A percentile compares a stretch with the other conserved stretches of the same genome.
Evolutionary conservation across 371 early-diverging fungal genomes (phyloP).

Genomic region (Rhizopus stolonifer): DNA sequence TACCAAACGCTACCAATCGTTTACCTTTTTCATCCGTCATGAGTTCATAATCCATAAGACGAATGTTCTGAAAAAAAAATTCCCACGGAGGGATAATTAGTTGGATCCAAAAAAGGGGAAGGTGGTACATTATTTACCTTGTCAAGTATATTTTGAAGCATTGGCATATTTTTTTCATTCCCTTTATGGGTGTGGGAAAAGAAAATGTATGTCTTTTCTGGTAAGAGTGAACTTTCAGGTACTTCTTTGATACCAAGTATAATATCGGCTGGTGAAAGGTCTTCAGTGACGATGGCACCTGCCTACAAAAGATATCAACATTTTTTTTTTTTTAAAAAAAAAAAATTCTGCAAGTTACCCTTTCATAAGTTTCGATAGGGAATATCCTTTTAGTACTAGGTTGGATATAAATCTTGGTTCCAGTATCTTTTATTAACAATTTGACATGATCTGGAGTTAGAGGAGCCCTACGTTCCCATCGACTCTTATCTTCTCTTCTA

Average conservation of each 20-base stretch:
- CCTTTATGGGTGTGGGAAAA: slow-evolving; percentile 99
- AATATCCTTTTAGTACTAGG: slow-evolving; percentile 92
- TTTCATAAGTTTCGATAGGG: slow-evolving; percentile 74
- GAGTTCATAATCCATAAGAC: slow-evolving; percentile 94
- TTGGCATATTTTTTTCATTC: slow-evolving; percentile 89
- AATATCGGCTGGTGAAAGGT: slow-evolving; percentile 85
- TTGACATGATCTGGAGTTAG: slow-evolving; percentile 80
- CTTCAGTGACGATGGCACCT: slow-evolving; percentile 87
- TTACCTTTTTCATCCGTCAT: slow-evolving; percentile 77
- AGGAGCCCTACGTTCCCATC: slow-evolving; percentile 94
- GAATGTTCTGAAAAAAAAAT: slow-evolving; percentile 64
- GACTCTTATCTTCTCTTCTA: slow-evolving; percentile 93
- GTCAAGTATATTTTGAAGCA: slow-evolving; percentile 84
- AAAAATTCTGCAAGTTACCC: slow-evolving; percentile 45
- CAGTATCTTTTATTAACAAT: slow-evolving; percentile 76
- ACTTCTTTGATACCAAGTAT: slow-evolving; percentile 98
- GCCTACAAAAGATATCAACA: slow-evolving; percentile 50
- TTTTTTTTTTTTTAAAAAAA: neutral
- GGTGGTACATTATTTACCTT: slow-evolving; percentile 54
- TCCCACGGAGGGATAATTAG: slow-evolving; percentile 14
- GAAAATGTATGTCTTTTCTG: slow-evolving; percentile 88
- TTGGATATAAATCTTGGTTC: slow-evolving; percentile 83
- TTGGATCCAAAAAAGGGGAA: slow-evolving; percentile 16
- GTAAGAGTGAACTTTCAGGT: slow-evolving; percentile 76
- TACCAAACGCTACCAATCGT: slow-evolving; percentile 90